Percentiles rank a stretch among this genome's conserved stretches.
phyloP scores from a whole-genome alignment of 2,329 filamentous ascomycete genomes.

The Juglanconis oblonga region DNA sequence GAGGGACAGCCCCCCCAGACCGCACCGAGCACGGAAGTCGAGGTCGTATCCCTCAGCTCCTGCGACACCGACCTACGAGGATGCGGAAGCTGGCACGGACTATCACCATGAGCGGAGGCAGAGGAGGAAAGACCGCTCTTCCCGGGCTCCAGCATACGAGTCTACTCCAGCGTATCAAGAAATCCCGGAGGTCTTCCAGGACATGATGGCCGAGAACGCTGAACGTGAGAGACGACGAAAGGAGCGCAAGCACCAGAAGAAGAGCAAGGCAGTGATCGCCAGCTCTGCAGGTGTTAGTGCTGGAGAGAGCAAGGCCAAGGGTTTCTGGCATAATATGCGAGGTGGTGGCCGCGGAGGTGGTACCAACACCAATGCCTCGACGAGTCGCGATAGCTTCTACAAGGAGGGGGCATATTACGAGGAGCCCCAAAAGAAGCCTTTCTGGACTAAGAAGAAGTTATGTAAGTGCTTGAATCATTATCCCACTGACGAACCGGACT shows the following conservation, averaged over 20 bases:
- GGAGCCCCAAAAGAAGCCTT: slow-evolving; percentile 36
- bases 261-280: slow-evolving; percentile 51
- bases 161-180: slow-evolving; percentile 3
- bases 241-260: slow-evolving; percentile 14
- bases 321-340: slow-evolving; percentile 33
- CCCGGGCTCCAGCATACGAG: slow-evolving; percentile 3
- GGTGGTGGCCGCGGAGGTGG: slow-evolving; percentile 33
- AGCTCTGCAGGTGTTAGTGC: slow-evolving; percentile 66
- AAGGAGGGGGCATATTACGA: slow-evolving; percentile 48
- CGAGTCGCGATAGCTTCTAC: slow-evolving; percentile 47
- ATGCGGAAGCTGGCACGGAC: slow-evolving; percentile 2
- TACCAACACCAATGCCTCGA: slow-evolving; percentile 23
- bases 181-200: slow-evolving; percentile 9
- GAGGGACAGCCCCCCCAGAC: slow-evolving; percentile 10
- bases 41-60: slow-evolving; percentile 10
- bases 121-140: slow-evolving; percentile 11
- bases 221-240: slow-evolving; percentile 11
- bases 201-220: slow-evolving; percentile 12
- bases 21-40: slow-evolving; percentile 10
- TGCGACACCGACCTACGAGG: slow-evolving; percentile 8
- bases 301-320: slow-evolving; percentile 58
- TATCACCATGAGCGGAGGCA: slow-evolving; percentile 12
- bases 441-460: slow-evolving; percentile 55
- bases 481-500: neutral
- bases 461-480: slow-evolving; percentile 42